Conservation (phyloP, 352 stramenopile species). For the Globisporangium cederbergense region DNA sequence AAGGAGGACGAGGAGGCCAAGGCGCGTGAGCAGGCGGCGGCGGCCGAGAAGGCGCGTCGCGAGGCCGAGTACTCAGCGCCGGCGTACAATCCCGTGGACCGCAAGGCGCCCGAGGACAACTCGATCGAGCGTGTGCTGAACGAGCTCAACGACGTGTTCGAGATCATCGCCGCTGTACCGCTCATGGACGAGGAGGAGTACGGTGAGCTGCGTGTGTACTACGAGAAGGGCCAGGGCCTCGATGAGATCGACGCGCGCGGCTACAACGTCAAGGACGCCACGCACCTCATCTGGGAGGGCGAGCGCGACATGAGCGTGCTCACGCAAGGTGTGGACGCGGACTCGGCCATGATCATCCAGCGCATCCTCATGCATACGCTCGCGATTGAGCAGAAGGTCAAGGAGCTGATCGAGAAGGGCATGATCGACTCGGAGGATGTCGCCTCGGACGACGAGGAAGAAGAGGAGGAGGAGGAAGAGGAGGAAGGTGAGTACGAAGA, state of each 20-base stretch:
- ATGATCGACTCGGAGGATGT: conserved; percentile 10
- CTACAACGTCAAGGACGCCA: conserved; percentile 50
- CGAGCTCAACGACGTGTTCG: conserved; percentile 63
- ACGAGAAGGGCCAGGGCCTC: conserved; percentile 56
- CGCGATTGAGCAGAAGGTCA: conserved; percentile 60
- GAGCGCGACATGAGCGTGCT: conserved; percentile 58
- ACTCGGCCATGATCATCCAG: conserved; percentile 68
- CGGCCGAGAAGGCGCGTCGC: conserved; percentile 32
- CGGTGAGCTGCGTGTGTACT: conserved; percentile 51
- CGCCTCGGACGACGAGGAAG: conserved; percentile 7
- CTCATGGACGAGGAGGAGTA: conserved; percentile 69
- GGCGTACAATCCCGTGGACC: conserved; percentile 52
- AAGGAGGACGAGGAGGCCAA: conserved; percentile 46
- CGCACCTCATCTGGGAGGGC: conserved; percentile 61
- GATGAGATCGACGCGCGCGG: conserved; percentile 56
- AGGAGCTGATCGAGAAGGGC: conserved; percentile 34
- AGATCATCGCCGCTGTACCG: conserved; percentile 68
- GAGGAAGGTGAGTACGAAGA: background rate
- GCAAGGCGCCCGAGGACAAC: conserved; percentile 34
- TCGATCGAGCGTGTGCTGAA: conserved; percentile 57
- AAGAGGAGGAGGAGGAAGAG: background rate
- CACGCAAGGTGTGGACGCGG: conserved; percentile 39
- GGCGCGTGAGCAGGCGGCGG: conserved; percentile 33
- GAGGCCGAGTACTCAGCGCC: conserved; percentile 39
- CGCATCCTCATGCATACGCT: conserved; percentile 71